These are phyloP conservation scores for Syzygium aqueum DNA, from an alignment of 345 rosid species.

Conservation along the genomic window DNA sequence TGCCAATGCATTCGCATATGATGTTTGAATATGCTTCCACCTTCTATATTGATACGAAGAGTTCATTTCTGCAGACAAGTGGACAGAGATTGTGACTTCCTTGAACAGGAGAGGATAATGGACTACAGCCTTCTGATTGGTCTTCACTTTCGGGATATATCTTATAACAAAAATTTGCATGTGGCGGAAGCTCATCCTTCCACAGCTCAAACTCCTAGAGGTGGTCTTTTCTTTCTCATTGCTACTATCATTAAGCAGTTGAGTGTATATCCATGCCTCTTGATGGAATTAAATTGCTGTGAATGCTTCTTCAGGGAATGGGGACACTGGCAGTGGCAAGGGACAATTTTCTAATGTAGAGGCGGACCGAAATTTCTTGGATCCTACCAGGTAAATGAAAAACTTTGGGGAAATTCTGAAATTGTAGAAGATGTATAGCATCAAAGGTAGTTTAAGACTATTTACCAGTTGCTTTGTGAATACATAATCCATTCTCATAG, in stretches of 20 bases:
- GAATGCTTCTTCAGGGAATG: conserved; percentile 28
- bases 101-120: conserved; percentile 62
- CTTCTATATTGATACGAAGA: background rate
- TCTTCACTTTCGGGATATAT: conserved; percentile 40
- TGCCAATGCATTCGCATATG: background rate
- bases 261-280: background rate
- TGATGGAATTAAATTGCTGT: background rate
- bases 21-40: background rate
- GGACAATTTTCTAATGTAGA: conserved; percentile 41
- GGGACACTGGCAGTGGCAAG: conserved; percentile 22
- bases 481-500: background rate
- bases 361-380: conserved; percentile 44
- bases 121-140: conserved; percentile 68
- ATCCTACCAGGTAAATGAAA: conserved; percentile 51
- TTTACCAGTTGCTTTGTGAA: background rate
- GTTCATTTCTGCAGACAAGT: conserved; percentile 35
- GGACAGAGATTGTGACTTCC: conserved; percentile 55
- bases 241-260: background rate
- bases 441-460: background rate
- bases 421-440: background rate
- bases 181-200: background rate
- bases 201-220: conserved; percentile 8
- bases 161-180: conserved; percentile 5
- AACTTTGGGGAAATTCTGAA: background rate
- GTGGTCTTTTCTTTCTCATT: conserved; percentile 9